Evolutionary conservation across 1,284 basidiomycete species (phyloP).

Genomic region (Sanghuangporus baumii): DNA sequence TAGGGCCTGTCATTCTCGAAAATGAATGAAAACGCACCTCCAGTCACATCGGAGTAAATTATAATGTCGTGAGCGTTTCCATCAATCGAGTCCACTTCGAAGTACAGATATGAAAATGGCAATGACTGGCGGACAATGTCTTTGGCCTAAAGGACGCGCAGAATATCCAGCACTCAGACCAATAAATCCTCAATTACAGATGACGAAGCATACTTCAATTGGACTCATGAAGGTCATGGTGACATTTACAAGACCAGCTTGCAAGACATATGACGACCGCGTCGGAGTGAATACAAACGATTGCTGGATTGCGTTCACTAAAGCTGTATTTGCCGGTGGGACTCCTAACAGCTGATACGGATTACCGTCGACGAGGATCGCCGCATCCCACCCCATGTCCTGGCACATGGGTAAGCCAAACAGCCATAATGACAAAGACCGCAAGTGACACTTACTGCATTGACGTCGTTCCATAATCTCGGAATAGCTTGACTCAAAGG

Average conservation of each 20-base stretch:
- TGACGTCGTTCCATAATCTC: slow-evolving; percentile 18
- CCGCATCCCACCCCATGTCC: slow-evolving; percentile 33
- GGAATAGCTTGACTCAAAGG: slow-evolving; percentile 33
- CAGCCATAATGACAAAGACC: too few relatives aligned
- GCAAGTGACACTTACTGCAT: not conserved
- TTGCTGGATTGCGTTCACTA: slow-evolving; percentile 21
- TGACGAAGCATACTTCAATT: not conserved
- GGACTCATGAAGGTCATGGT: slow-evolving; percentile 13
- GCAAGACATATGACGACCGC: slow-evolving; percentile 1
- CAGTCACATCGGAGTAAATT: slow-evolving; percentile 33
- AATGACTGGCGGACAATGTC: slow-evolving; percentile 6
- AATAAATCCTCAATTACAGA: not conserved
- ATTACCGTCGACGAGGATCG: slow-evolving; percentile 33
- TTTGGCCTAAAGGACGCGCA: not conserved
- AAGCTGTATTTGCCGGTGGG: not conserved
- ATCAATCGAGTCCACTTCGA: slow-evolving; percentile 32
- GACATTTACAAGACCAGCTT: slow-evolving; percentile 8
- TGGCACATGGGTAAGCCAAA: not conserved
- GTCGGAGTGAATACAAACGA: slow-evolving; percentile 6
- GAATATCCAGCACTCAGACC: not conserved
- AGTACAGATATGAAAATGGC: slow-evolving; percentile 18
- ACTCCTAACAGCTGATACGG: slow-evolving; percentile 20
- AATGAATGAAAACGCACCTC: slow-evolving; percentile 12
- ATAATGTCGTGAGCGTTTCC: slow-evolving; percentile 30
- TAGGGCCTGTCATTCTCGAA: not conserved